Evolutionary conservation across 179 eudicot genomes (phyloP), one percentile per base, ranked within the genome.

Genomic region (Spinacia oleracea): DNA sequence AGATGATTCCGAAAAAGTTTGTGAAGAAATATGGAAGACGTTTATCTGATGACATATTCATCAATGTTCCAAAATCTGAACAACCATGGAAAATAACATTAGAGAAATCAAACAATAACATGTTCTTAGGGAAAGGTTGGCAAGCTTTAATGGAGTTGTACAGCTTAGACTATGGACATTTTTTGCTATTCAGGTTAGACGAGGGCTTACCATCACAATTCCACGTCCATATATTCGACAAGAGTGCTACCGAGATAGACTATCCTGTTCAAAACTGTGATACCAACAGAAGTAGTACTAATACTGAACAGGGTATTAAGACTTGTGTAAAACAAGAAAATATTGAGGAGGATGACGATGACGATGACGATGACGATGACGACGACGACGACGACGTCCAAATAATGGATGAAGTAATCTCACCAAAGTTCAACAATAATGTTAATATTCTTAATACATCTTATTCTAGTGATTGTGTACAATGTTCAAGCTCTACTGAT

Each of bases 51-150:
- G 11, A 46, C 31, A 46, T 70, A 45, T 46, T 1, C 12, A 29
- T 70, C 12, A 45, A 25, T 45, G 73, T 46, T 25, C 73, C 29
- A 27, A 70, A 70, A 6, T 45, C 73, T 12, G 55, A 70, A 45
- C 73, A 70, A 45, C 38, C 73, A 14, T 70, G 73, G 73, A 70
- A 70, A 70, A 55, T 70, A 8, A 15, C 3, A 25, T 70, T 70
- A 27, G 38, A 25, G 55, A 70, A 15, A 70, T 48, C 18, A 5
- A 29, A 27, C 43, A 70, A 27, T 29, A 70, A 43, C 27, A 15
- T 70, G 11, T 46, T 70, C 20, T 38, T 45, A 2, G 56, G 10
- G 6, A 25, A 45, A 70, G 73, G 73, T 16, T 70, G 73, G 73
- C 55, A 16, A 45, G n/a, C 0, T 25, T 70, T 70, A n/a, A 27